Base-by-base conservation (phyloP, 257 asterid genomes). In the Forsythia viridissima region DNA sequence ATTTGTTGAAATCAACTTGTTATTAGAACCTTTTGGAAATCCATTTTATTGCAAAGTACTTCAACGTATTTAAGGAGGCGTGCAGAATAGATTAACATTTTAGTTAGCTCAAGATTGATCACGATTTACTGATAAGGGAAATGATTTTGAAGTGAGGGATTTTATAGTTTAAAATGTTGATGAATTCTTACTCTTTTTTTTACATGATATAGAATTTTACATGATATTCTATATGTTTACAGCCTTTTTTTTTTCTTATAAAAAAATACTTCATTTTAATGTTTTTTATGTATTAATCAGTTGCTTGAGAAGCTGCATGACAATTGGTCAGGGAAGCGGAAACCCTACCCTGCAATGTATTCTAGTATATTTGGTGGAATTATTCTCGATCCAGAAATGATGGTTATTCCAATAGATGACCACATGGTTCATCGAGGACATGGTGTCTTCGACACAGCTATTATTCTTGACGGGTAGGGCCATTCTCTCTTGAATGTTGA, bases 361-460 rank as follows among this genome's bases (percentile, higher is more conserved):
- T 91, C 99, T 12, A 91, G 97, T 73, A 76, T 89, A 12, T 91
- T 69, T 77, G 98, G 97, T 70, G 98, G 98, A 74, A 93, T 94
- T 57, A 84, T 89, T 86, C 92, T 93, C 71, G 97, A 93, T 81
- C 96, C 98, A 46, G 92, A 94, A 2, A 85, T 93, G 98, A 94
- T 94, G 99, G 91, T 91, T 55, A 89, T 93, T 79, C 97, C 96
- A 1, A 86, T 93, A 20, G 98, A 94, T 78, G 99, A 94, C 77
- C 98, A 94, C 88, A 91, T 93, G 98, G 97, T 88, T 82, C 98
- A 94, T 85, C 92, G 99, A 42, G 99, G 99, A 6, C 99, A 94
- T 36, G 99, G 97, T 42, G 98, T 94, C 36, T 94, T 94, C 18
- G 99, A 94, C 88, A 94, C 98, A 0, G 91, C 97, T 57, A 77